Base-by-base conservation (phyloP, 176 grass and related monocot genomes). In the Oryza longistaminata region DNA sequence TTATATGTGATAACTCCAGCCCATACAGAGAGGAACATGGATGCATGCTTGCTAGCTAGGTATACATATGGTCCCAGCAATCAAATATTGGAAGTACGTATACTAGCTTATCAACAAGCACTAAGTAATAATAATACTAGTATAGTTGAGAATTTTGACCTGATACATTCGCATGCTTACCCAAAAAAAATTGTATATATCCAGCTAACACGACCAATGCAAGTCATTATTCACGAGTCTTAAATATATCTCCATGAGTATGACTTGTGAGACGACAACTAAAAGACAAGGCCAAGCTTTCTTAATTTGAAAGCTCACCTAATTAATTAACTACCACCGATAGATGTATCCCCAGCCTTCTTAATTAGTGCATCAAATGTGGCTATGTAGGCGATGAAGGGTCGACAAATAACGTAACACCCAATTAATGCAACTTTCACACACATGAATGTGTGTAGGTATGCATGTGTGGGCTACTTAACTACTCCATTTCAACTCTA, bases 221-320 rank as follows among this genome's bases (percentile, higher is more conserved):
- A 52, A 62, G 58, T 62, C 21, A 3, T 62, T 62, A 3, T 62
- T 62, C 21, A 24, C 58, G n/a, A 24, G n/a, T 5, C 21, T 62
- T 24, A 62, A 22, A 22, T 62, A 62, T 62, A 45, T 45, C 25
- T 73, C 43, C 3, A 29, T 52, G 37, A 44, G 12, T 48, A 70
- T 74, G 61, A 66, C 58, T 25, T 67, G 15, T 61, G 71, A 24
- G 26, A 50, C 78, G 83, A 78, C 83, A 86, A 61, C 83, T 78
- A 83, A 55, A 82, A 9, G 79, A 90, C 78, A 86, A 86, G 55
- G 9, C 22, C 61, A 37, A 22, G 11, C 74, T 82, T 90, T 86
- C 55, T 75, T 86, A 82, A 86, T 72, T 80, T 9, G 35, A 43
- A 43, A 73, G 31, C 17, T 74, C 66, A 35, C 77, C 71, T 76